These are phyloP conservation scores for Metschnikowia shivogae DNA, from an alignment of 805 yeast genomes.

Conservation along the genomic window DNA sequence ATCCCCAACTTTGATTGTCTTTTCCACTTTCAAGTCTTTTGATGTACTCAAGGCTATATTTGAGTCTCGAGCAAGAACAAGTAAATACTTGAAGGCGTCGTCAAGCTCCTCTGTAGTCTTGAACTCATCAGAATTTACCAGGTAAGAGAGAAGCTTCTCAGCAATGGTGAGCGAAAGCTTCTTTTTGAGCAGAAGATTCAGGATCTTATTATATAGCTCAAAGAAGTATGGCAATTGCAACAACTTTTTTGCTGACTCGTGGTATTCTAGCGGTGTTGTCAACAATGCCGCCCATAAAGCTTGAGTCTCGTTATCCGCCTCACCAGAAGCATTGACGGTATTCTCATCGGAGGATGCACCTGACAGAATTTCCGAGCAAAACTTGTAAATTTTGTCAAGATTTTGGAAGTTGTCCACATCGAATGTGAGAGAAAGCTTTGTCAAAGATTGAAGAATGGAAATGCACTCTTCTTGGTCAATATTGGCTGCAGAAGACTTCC, in stretches of 20 bases:
- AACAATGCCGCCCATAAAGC: slow-evolving; percentile 44
- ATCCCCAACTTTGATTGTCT: slow-evolving; percentile 28
- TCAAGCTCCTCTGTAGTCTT: slow-evolving; percentile 45
- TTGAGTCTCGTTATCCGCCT: slow-evolving; percentile 20
- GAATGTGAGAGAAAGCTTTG: slow-evolving; percentile 59
- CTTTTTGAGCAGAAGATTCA: slow-evolving; percentile 49
- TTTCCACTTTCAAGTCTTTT: slow-evolving; percentile 37
- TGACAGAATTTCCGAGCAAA: slow-evolving; percentile 41
- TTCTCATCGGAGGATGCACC: slow-evolving; percentile 9
- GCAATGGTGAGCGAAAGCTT: slow-evolving; percentile 59
- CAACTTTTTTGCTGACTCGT: slow-evolving; percentile 36
- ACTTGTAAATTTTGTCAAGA: slow-evolving; percentile 57
- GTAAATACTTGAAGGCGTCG: slow-evolving; percentile 56
- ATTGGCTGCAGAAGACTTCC: slow-evolving; percentile 58
- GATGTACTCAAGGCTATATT: slow-evolving; percentile 29
- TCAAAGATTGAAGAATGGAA: slow-evolving; percentile 59
- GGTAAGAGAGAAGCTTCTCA: slow-evolving; percentile 45
- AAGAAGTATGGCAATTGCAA: slow-evolving; percentile 47
- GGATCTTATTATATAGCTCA: slow-evolving; percentile 48
- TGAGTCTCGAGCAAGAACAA: slow-evolving; percentile 46
- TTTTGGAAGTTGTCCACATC: slow-evolving; percentile 60
- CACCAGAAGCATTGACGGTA: slow-evolving; percentile 4
- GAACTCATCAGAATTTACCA: slow-evolving; percentile 29
- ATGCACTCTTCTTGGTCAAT: slow-evolving; percentile 65
- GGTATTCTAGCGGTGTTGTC: slow-evolving; percentile 46